Evolutionary conservation across 1,139 yeast genomes (phyloP).

Genomic region (Debaryomyces udenii): DNA sequence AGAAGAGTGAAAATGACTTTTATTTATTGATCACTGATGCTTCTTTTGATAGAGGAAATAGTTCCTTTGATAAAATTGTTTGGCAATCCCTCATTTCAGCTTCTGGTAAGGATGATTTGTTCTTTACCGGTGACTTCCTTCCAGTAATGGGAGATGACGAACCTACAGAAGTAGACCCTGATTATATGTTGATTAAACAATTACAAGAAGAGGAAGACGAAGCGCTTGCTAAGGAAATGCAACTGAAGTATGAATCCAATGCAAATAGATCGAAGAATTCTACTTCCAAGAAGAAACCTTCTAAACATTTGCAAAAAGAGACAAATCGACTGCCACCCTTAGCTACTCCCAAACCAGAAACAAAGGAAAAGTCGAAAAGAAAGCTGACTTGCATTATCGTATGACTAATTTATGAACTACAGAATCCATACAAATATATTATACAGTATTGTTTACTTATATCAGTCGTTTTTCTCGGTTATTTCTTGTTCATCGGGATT

Average conservation of each 20-base stretch:
- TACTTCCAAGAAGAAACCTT: neutral
- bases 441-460: conserved; percentile 10
- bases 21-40: conserved; percentile 72
- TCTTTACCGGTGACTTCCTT: conserved; percentile 62
- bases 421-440: conserved; percentile 1
- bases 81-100: conserved; percentile 78
- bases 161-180: conserved; percentile 26
- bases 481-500: conserved; percentile 7
- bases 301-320: neutral
- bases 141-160: conserved; percentile 38
- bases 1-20: conserved; percentile 50
- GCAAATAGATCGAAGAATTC: conserved; percentile 1
- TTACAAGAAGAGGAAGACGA: conserved; percentile 69
- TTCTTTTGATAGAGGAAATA: conserved; percentile 46
- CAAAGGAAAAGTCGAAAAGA: conserved; percentile 19
- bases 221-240: conserved; percentile 52
- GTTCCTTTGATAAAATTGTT: conserved; percentile 50
- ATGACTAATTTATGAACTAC: conserved; percentile 12
- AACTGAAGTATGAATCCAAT: conserved; percentile 26
- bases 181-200: conserved; percentile 50
- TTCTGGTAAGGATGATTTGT: conserved; percentile 66
- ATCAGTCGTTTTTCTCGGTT: conserved; percentile 9
- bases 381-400: conserved; percentile 23
- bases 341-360: conserved; percentile 1
- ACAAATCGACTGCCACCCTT: neutral